Evolutionary conservation across 2,329 filamentous ascomycete species (phyloP).

Genomic region (Fusarium goolgardi): DNA sequence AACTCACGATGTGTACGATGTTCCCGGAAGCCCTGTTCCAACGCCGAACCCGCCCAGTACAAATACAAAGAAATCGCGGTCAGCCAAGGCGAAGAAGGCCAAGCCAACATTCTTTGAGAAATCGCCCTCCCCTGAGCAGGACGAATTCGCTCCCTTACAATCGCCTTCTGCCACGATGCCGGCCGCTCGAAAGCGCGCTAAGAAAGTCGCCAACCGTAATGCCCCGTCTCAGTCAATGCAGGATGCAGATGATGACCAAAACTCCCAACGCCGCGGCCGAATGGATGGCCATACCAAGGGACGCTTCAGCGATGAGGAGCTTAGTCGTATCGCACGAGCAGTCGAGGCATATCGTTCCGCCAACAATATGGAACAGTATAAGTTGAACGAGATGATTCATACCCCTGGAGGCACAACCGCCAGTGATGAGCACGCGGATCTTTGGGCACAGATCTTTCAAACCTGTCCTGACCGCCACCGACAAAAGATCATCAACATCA

Average conservation of each 20-base stretch:
- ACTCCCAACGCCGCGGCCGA: slow-evolving; percentile 29
- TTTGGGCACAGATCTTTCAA: slow-evolving; percentile 64
- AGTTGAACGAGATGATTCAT: slow-evolving; percentile 62
- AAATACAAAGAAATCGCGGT: slow-evolving; percentile 47
- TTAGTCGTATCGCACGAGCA: slow-evolving; percentile 54
- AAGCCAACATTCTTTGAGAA: slow-evolving; percentile 61
- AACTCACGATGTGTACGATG: slow-evolving; percentile 42
- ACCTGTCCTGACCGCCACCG: slow-evolving; percentile 63
- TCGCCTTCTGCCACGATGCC: slow-evolving; percentile 51
- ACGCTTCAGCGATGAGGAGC: slow-evolving; percentile 58
- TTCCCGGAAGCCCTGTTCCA: slow-evolving; percentile 42
- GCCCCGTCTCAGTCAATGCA: slow-evolving; percentile 39
- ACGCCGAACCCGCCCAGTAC: slow-evolving; percentile 39
- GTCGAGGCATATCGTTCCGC: slow-evolving; percentile 60
- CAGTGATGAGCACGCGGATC: slow-evolving; percentile 53
- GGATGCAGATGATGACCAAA: slow-evolving; percentile 40
- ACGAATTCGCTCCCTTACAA: slow-evolving; percentile 44
- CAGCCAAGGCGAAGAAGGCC: slow-evolving; percentile 59
- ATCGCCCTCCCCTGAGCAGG: slow-evolving; percentile 39
- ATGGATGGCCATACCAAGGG: slow-evolving; percentile 53
- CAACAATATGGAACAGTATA: slow-evolving; percentile 55
- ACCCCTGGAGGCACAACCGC: slow-evolving; percentile 52
- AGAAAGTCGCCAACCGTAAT: slow-evolving; percentile 40
- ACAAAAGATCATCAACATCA: slow-evolving; percentile 66
- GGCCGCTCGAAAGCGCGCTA: slow-evolving; percentile 48